Conservation (phyloP, 371 early-diverging fungal species). For the Lichtheimia corymbifera region DNA sequence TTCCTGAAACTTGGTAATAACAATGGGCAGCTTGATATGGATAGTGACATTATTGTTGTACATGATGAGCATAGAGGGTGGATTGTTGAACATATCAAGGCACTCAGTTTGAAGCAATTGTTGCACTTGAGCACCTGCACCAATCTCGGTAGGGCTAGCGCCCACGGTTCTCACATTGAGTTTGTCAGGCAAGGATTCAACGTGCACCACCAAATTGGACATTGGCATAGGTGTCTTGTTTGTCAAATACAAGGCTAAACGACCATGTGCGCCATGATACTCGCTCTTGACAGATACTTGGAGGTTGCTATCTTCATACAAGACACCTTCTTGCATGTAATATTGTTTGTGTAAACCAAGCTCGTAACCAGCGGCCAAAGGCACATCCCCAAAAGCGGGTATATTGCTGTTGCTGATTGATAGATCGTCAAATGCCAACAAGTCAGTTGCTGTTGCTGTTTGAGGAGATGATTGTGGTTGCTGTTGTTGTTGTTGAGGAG, state of each 20-base stretch:
- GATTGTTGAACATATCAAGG: conserved; percentile 49
- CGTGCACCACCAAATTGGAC: conserved; percentile 20
- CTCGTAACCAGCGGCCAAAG: conserved; percentile 57
- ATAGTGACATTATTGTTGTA: conserved; percentile 55
- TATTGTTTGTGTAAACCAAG: conserved; percentile 61
- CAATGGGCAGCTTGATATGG: conserved; percentile 76
- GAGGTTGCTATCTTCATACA: conserved; percentile 85
- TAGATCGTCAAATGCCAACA: conserved; percentile 39
- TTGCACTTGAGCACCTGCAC: conserved; percentile 70
- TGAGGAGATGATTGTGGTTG: conserved; percentile 3
- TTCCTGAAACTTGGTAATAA: conserved; percentile 84
- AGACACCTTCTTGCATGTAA: conserved; percentile 77
- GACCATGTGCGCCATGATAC: conserved; percentile 83
- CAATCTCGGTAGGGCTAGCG: conserved; percentile 4
- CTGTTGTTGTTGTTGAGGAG: not conserved
- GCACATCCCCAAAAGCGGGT: conserved; percentile 23
- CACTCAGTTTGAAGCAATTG: conserved; percentile 78
- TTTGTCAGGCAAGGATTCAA: conserved; percentile 18
- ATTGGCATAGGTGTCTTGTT: conserved; percentile 70
- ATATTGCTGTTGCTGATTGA: conserved; percentile 19
- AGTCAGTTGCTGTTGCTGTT: conserved; percentile 17
- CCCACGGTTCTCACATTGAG: not conserved
- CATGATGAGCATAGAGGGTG: conserved; percentile 66
- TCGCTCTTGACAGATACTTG: conserved; percentile 90
- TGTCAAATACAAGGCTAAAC: conserved; percentile 84